These are phyloP conservation scores for Suhomyces faveliae DNA, from an alignment of 805 yeast genomes.

Conservation along the genomic window DNA sequence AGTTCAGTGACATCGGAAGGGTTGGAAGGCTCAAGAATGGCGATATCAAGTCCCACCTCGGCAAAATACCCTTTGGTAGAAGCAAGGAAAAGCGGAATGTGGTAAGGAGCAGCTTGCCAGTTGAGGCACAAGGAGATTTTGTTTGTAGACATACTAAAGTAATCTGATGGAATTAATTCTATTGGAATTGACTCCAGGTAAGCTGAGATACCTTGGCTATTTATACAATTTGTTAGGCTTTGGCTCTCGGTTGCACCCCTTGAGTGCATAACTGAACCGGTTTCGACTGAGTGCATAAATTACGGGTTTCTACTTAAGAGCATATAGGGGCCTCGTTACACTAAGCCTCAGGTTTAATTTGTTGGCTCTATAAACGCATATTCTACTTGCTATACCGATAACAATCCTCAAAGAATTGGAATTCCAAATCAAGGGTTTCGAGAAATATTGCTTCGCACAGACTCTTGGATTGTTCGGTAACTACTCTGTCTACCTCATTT, in stretches of 20 bases:
- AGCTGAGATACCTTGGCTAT: too few species aligned
- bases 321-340: too few species aligned
- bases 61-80: constrained; percentile 49
- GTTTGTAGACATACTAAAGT: constrained; percentile 37
- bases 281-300: too few species aligned
- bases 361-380: background rate
- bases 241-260: too few species aligned
- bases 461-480: constrained; percentile 19
- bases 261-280: too few species aligned
- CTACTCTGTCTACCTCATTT: constrained; percentile 42
- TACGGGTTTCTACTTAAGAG: too few species aligned
- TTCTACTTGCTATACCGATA: constrained; percentile 13
- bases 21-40: constrained; percentile 54
- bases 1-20: constrained; percentile 59
- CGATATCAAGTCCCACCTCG: constrained; percentile 50
- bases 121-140: constrained; percentile 52
- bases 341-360: too few species aligned
- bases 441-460: constrained; percentile 26
- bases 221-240: too few species aligned
- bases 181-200: too few species aligned
- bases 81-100: constrained; percentile 51
- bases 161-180: too few species aligned
- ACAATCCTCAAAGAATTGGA: constrained; percentile 48
- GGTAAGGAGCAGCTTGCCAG: constrained; percentile 59
- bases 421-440: constrained; percentile 39